phyloP scores from a whole-genome alignment of 768 basidiomycete genomes.

The Pisolithus sp. region DNA sequence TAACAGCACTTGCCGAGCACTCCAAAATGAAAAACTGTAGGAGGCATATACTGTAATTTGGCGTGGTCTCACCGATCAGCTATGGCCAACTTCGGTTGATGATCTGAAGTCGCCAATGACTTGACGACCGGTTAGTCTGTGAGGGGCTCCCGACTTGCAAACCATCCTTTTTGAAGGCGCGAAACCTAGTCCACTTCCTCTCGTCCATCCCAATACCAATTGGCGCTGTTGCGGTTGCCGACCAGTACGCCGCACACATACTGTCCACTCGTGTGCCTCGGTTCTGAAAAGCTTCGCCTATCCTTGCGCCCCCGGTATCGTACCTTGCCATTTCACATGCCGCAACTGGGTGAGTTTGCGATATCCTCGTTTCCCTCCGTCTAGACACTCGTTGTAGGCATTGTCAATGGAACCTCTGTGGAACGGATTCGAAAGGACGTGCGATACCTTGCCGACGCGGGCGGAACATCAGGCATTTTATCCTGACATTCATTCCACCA shows the following conservation, averaged over 20 bases:
- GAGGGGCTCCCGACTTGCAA: too few species aligned
- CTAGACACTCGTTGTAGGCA: slow-evolving; percentile 66
- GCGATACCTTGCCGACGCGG: slow-evolving; percentile 81
- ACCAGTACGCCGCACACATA: slow-evolving; percentile 30
- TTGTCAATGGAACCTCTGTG: slow-evolving; percentile 65
- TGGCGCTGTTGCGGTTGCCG: slow-evolving; percentile 47
- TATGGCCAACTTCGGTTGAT: too few species aligned
- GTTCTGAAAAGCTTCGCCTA: slow-evolving; percentile 63
- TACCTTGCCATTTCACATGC: slow-evolving; percentile 52
- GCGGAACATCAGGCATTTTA: slow-evolving; percentile 57
- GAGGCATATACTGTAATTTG: too few species aligned
- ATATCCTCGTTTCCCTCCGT: slow-evolving; percentile 50
- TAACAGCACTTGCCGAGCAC: too few species aligned
- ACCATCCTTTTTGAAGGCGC: slow-evolving; percentile 10
- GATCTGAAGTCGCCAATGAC: too few species aligned
- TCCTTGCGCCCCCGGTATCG: slow-evolving; percentile 45
- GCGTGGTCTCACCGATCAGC: too few species aligned
- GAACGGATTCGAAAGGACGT: slow-evolving; percentile 64
- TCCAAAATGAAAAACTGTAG: too few species aligned
- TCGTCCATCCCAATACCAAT: slow-evolving; percentile 37
- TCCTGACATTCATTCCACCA: slow-evolving; percentile 78
- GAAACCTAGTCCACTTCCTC: slow-evolving; percentile 1
- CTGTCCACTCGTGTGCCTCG: slow-evolving; percentile 61
- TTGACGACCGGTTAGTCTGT: too few species aligned
- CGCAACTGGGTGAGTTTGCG: slow-evolving; percentile 48